These are phyloP conservation scores for Cordyceps fumosorosea DNA, from an alignment of 2,329 filamentous ascomycete species.

Conservation along the genomic window DNA sequence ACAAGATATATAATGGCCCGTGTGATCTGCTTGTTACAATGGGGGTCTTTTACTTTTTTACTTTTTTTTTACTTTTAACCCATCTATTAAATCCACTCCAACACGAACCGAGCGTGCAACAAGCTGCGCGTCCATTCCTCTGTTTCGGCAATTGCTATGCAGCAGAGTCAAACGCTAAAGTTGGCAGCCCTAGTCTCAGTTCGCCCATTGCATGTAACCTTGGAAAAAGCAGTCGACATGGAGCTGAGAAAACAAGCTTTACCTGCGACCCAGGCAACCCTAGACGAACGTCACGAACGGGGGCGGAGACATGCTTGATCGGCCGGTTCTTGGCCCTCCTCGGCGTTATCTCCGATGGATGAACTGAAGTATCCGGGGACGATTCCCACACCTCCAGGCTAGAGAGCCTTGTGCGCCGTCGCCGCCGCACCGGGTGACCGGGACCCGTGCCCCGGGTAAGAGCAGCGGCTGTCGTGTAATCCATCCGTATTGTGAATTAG, in stretches of 20 bases:
- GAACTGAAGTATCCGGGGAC: too few relatives aligned
- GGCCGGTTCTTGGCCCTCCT: not conserved
- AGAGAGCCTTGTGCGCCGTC: too few relatives aligned
- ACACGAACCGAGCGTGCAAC: not conserved
- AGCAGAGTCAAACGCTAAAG: not conserved
- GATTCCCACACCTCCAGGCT: too few relatives aligned
- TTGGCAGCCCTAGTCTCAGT: not conserved
- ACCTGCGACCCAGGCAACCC: not conserved
- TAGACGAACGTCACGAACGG: not conserved
- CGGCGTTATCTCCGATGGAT: too few relatives aligned
- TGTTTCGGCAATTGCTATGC: not conserved
- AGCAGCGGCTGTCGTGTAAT: too few relatives aligned
- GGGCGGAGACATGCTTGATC: not conserved
- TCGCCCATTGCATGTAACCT: not conserved
- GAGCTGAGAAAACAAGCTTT: not conserved
- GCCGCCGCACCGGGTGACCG: too few relatives aligned
- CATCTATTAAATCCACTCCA: not conserved
- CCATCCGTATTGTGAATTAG: too few relatives aligned
- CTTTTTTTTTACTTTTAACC: not conserved
- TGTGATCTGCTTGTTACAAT: not conserved
- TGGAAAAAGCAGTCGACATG: too few relatives aligned
- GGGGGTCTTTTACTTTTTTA: not conserved
- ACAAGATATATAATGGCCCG: not conserved
- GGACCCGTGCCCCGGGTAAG: too few relatives aligned
- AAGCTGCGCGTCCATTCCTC: not conserved